Evolutionary conservation across 2,329 filamentous ascomycete species (phyloP).

Genomic region (Colletotrichum noveboracense): DNA sequence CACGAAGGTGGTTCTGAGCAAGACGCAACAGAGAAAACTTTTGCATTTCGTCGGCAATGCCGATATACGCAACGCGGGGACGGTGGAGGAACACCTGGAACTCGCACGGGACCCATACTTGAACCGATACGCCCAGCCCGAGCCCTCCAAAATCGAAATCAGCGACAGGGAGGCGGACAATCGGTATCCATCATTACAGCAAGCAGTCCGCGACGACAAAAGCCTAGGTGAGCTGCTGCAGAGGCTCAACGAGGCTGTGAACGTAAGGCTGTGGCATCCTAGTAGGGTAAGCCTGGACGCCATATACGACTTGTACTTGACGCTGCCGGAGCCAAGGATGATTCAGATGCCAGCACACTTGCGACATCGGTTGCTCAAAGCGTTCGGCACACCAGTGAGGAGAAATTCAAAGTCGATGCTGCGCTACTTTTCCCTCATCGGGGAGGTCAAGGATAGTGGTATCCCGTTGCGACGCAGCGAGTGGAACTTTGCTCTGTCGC

Average conservation of each 20-base stretch:
- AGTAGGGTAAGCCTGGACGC: conserved; percentile 43
- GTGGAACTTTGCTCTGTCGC: conserved; percentile 86
- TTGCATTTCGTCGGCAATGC: conserved; percentile 55
- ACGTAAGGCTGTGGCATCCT: conserved; percentile 46
- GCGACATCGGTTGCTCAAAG: conserved; percentile 69
- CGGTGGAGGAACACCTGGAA: conserved; percentile 58
- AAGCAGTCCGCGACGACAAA: conserved; percentile 40
- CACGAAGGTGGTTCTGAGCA: background rate
- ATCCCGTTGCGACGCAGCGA: conserved; percentile 71
- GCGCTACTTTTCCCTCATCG: conserved; percentile 81
- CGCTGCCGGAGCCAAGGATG: conserved; percentile 58
- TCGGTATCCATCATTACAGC: conserved; percentile 48
- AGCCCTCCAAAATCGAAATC: conserved; percentile 53
- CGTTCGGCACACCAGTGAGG: conserved; percentile 68
- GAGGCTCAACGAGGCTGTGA: conserved; percentile 46
- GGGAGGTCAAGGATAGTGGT: conserved; percentile 79
- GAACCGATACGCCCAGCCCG: conserved; percentile 56
- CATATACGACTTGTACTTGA: conserved; percentile 55
- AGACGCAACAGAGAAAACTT: conserved; percentile 43
- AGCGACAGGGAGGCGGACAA: conserved; percentile 56
- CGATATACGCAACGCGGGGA: conserved; percentile 36
- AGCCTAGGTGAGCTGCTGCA: conserved; percentile 39
- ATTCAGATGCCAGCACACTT: conserved; percentile 52
- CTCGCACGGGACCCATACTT: conserved; percentile 59
- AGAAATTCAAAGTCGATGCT: conserved; percentile 70